Evolutionary conservation across 805 yeast species (phyloP).

Genomic region (Henningerozyma blattae): DNA sequence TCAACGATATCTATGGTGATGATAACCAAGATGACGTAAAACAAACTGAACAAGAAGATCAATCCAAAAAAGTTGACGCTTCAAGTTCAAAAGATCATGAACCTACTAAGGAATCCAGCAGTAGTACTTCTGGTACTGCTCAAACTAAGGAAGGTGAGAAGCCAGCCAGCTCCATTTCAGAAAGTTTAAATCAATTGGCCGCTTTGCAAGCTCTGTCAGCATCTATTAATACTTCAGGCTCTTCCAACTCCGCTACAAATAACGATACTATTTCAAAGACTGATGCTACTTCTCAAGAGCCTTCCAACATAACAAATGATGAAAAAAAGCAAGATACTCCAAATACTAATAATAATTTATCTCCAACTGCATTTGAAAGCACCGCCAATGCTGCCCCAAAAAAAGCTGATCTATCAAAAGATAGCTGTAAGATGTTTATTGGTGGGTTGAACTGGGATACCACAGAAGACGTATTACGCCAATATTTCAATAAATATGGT

Average conservation of each 20-base stretch:
- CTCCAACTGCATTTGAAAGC: background rate
- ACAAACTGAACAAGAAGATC: conserved; percentile 3
- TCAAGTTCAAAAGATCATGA: too few species aligned
- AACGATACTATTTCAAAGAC: conserved; percentile 6
- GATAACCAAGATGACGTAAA: conserved; percentile 9
- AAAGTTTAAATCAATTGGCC: conserved; percentile 20
- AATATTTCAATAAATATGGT: conserved; percentile 81
- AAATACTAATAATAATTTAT: background rate
- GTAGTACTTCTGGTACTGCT: conserved; percentile 6
- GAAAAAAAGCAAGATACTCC: too few species aligned
- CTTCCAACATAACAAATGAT: conserved; percentile 4
- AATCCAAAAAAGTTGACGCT: conserved; percentile 2
- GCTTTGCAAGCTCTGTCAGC: conserved; percentile 24
- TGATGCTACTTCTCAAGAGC: conserved; percentile 4
- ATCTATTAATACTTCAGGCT: conserved; percentile 8
- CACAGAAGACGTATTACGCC: conserved; percentile 72
- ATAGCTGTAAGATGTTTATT: conserved; percentile 84
- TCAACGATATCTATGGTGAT: conserved; percentile 71
- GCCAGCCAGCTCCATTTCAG: too few species aligned
- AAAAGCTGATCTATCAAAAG: conserved; percentile 47
- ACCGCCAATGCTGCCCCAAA: background rate
- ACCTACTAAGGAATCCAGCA: conserved; percentile 1
- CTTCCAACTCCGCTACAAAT: conserved; percentile 5
- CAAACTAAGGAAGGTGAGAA: too few species aligned
- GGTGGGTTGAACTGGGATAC: conserved; percentile 99